Base-by-base conservation (phyloP, 2,329 filamentous ascomycete species). In the Aureobasidium sp. region DNA sequence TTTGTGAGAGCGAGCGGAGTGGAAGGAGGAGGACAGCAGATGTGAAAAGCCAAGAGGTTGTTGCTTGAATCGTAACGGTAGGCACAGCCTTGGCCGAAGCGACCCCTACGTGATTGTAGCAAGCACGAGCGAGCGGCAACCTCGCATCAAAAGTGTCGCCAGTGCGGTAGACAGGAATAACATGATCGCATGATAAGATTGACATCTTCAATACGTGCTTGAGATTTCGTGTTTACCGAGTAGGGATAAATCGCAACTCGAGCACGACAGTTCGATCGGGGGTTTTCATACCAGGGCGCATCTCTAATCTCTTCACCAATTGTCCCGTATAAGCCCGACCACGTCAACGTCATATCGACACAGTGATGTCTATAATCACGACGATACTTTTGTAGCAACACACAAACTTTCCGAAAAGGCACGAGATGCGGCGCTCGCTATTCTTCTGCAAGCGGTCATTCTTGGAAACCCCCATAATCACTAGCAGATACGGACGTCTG, bases 211-310 rank as follows among this genome's bases (percentile, higher is more conserved):
- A 29, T 11, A n/a, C 15, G 8, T n/a, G 27, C 25, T n/a, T 9
- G 9, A n/a, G 17, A 9, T 5, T 27, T 25, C 3, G 3, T 15
- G 22, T 14, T 12, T 42, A 22, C 6, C 25, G 20, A 48, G 45
- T 48, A 25, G 45, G 5, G 25, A 29, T 15, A 4, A 29, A 29
- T n/a, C 15, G 7, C 8, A 5, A n/a, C 15, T 8, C 45, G 15
- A n/a, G n/a, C 20, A 44, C 45, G 27, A 29, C 14, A 5, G 3
- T n/a, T 3, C 31, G 7, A 31, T 4, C 8, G 31, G 36, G 53
- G 53, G 39, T 36, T n/a, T 45, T 57, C 27, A 11, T 57, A 57
- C 53, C 36, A 29, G 36, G 39, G 53, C 53, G 27, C 53, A 45
- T 36, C 20, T 36, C 20, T 17, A 34, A 31, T 17, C 45, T 29